Base-by-base conservation (phyloP, 148 eudicot genomes). In the Heliosperma pusillum region DNA sequence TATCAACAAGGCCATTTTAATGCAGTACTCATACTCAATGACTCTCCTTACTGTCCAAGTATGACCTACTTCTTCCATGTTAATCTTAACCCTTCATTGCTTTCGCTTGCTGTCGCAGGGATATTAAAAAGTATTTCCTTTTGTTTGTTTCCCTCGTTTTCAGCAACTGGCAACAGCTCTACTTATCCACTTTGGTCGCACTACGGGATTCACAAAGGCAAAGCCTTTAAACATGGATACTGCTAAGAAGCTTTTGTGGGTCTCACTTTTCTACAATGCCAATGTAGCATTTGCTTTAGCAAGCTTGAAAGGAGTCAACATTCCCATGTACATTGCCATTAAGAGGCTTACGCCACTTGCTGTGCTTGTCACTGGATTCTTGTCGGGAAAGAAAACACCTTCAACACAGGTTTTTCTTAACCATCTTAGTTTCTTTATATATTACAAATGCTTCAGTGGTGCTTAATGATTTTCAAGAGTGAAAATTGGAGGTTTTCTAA, bases 271-370 rank as follows among this genome's bases (percentile, higher is more conserved):
- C 81, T 95, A 95, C 82, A 95, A 92, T 84, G 99, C 96, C 61
- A 95, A 92, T 85, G 99, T 92, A 70, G 99, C 90, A 55, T 95
- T 90, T 87, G 99, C 97, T 80, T 90, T 95, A 71, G 97, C 97
- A 63, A 95, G 99, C 80, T 84, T 95, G 86, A 95, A 95, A 92
- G 97, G 99, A 72, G 97, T 95, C 63, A 95, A 95, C 83, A 90
- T 95, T 68, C 99, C 99, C 1, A 95, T 92, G 99, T 95, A 95
- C 77, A 95, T 95, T 80, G 98, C 98, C 16, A 90, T 95, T 64
- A 95, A 95, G 70, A 85, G 98, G 66, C 93, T 95, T 71, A 95
- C 98, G 3, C 98, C 98, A 16, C 93, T 92, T 78, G 90, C 98
- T 78, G 98, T 95, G 25, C 83, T 95, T 30, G 69, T 95, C 24